These are phyloP conservation scores for Fusarium subglutinans DNA, from an alignment of 2,329 filamentous ascomycete genomes.

Conservation along the genomic window DNA sequence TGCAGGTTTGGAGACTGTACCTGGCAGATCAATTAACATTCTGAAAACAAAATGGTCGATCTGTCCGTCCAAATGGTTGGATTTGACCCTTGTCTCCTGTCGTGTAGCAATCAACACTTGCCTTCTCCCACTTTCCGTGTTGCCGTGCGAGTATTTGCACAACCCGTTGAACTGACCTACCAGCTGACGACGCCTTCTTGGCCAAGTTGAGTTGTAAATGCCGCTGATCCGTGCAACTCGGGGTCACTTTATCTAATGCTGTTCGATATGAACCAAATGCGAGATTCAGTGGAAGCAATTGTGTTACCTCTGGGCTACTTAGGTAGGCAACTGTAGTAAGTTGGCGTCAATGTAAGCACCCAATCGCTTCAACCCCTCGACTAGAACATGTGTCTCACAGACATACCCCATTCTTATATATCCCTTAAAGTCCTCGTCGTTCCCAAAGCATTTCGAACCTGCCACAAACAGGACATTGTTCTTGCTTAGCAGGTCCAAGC, in stretches of 20 bases:
- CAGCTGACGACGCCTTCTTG: slow-evolving; percentile 40
- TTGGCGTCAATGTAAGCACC: slow-evolving; percentile 50
- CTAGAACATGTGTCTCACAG: slow-evolving; percentile 74
- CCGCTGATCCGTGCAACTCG: slow-evolving; percentile 30
- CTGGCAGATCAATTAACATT: slow-evolving; percentile 30
- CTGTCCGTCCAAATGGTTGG: slow-evolving; percentile 4
- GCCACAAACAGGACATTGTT: slow-evolving; percentile 80
- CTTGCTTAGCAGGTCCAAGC: slow-evolving; percentile 71
- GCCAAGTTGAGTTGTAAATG: slow-evolving; percentile 30
- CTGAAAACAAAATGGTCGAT: slow-evolving; percentile 1
- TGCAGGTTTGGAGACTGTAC: not conserved
- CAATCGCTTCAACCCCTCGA: slow-evolving; percentile 67
- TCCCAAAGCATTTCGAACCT: slow-evolving; percentile 77
- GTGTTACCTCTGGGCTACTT: not conserved
- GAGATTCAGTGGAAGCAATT: not conserved
- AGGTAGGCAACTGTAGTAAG: not conserved
- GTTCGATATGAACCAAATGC: slow-evolving; percentile 8
- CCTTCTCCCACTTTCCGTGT: slow-evolving; percentile 29
- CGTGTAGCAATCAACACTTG: slow-evolving; percentile 25
- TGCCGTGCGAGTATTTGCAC: slow-evolving; percentile 15
- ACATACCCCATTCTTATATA: slow-evolving; percentile 83
- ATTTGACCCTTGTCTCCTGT: slow-evolving; percentile 17
- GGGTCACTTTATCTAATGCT: not conserved
- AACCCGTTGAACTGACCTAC: slow-evolving; percentile 1
- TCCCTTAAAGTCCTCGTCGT: slow-evolving; percentile 71